Base-by-base conservation (phyloP, 192 early-diverging fungal genomes). In the Umbelopsis ramanniana region DNA sequence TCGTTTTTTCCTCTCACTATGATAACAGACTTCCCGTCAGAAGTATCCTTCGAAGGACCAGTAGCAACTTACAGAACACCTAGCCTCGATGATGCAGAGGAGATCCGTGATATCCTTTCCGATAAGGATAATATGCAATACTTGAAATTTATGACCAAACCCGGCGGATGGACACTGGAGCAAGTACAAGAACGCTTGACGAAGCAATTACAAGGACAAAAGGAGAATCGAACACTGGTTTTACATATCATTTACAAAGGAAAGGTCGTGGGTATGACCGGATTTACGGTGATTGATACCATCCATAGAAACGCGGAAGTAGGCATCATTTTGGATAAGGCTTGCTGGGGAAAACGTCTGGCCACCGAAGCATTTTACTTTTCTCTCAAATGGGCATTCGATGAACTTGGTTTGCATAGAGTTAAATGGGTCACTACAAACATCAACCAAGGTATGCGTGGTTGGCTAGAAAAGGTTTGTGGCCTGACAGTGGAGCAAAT, bases 321-420 rank as follows among this genome's bases (percentile, higher is more conserved):
- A 14, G 71, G 71, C 11, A 72, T 72, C 38, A 55, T 72, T 24
- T 46, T 72, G 52, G 53, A 55, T 17, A 52, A 72, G 10, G 21
- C 7, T 21, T 72, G 21, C 21, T 72, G 71, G 71, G 45, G 53
- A 11, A 52, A 60, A 9, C 45, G 45, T 14, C 11, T 72, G 14
- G 71, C 52, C 14, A 57, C 71, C 4, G 71, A 72, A 46, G 71
- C 54, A 12, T 57, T 72, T 40, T 57, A 57, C 54, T 46, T 72
- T 11, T 52, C 54, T n/a, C 54, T 72, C 43, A 53, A 46, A 17
- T 72, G 54, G 33, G 54, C 35, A 40, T 72, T 72, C 24, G 71
- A 72, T 22, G 54, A 52, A 50, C 53, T 72, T 5, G 71, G 71
- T 19, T 19, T 72, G 26, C 71, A 72, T 38, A 37, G 71, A 46